Conservation (phyloP, 2,329 filamentous ascomycete species). For the Alternaria triticimaculans region DNA sequence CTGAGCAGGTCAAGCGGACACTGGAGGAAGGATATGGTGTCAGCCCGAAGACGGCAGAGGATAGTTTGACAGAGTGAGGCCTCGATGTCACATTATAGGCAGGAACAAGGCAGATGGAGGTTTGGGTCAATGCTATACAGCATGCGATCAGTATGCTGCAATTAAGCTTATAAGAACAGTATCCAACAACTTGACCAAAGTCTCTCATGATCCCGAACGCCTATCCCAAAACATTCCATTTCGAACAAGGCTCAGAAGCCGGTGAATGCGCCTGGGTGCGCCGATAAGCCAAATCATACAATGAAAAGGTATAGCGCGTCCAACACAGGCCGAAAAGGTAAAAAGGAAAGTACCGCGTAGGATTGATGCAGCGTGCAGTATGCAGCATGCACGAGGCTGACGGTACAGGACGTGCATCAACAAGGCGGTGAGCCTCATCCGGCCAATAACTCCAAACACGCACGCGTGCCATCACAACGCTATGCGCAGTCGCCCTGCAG, state of each 20-base stretch:
- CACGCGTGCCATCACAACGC: neutral
- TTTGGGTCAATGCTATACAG: neutral
- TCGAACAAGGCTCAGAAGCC: neutral
- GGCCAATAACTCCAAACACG: slow-evolving; percentile 8
- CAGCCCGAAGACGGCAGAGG: slow-evolving; percentile 39
- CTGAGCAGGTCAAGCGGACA: slow-evolving; percentile 55
- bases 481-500: slow-evolving; percentile 14
- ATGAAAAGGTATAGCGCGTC: neutral
- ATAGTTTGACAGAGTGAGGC: slow-evolving; percentile 46
- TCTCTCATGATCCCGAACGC: neutral
- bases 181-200: neutral
- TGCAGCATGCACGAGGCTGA: neutral
- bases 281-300: neutral
- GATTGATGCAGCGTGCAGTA: neutral
- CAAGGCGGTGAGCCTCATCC: slow-evolving; percentile 10
- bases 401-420: neutral
- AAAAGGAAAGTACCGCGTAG: neutral
- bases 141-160: neutral
- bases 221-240: neutral
- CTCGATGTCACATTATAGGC: neutral
- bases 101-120: neutral
- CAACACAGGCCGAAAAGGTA: neutral
- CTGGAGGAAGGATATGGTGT: slow-evolving; percentile 38
- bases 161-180: neutral
- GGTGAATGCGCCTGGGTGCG: neutral